Base-by-base conservation (phyloP, 352 stramenopile genomes). In the Phytophthora tentaculata region DNA sequence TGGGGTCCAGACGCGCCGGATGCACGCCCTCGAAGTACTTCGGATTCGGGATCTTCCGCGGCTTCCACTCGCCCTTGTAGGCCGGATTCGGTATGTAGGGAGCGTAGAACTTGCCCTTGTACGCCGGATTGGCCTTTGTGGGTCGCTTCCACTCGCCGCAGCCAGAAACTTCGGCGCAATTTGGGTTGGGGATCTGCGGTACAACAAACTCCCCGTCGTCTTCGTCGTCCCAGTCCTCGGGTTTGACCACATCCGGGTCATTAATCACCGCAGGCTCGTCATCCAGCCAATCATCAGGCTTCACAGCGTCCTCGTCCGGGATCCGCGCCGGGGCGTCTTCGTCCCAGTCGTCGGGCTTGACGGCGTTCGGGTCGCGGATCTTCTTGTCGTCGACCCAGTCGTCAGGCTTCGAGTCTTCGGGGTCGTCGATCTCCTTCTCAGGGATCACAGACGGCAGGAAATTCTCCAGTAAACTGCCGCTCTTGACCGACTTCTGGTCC, bases 181-280 rank as follows among this genome's bases (percentile, higher is more conserved):
- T 92, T 0, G 94, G 92, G 74, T 98, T 98, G 1, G 80, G 64
- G 29, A 98, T 87, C 75, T 92, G 73, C n/a, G 89, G 91, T 8
- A 90, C 66, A 23, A 98, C 76, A 76, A 89, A 98, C 26, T 97
- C 86, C 17, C 94, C 94, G 37, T 98, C 93, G 49, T 97, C 83
- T 56, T 97, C 91, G 54, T 98, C 95, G 45, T 98, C 94, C 95
- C 95, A 98, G 74, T 98, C 95, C 53, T 97, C 87, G 1, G 95
- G 95, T 59, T 97, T 96, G 2, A 64, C 24, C 19, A 92, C 83
- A 22, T 71, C 61, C 13, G 92, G 88, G 53, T 98, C 94, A 45
- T 85, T 59, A 28, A 98, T 95, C 69, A 91, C 74, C 0, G 74
- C 56, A 13, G 73, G 61, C 37, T 97, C 91, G 32, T 96, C 76